Evolutionary conservation across 2,329 filamentous ascomycete species (phyloP).

Genomic region (Celoporthe dispersa): DNA sequence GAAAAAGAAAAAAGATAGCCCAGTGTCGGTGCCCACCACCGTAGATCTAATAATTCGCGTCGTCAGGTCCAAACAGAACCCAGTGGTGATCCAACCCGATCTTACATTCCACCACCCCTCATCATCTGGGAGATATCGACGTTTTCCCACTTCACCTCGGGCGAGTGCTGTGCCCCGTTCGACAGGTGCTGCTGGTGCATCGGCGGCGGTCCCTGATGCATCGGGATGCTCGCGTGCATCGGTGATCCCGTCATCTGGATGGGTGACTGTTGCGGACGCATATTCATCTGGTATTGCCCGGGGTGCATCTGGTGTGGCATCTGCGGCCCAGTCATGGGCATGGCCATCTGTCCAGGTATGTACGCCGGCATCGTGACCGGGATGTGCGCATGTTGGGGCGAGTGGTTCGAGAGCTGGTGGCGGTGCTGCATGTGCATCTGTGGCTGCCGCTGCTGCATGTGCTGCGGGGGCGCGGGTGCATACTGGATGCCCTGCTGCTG

Average conservation of each 20-base stretch:
- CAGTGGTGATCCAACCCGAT: neutral
- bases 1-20: neutral
- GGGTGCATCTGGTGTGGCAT: conserved; percentile 25
- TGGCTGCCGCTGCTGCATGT: conserved; percentile 29
- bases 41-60: neutral
- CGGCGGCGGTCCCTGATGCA: conserved; percentile 24
- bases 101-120: conserved; percentile 35
- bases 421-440: conserved; percentile 22
- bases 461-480: conserved; percentile 41
- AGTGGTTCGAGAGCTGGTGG: conserved; percentile 10
- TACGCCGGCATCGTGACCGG: conserved; percentile 21
- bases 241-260: conserved; percentile 35
- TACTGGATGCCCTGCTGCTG: conserved; percentile 39
- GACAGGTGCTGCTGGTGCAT: conserved; percentile 35
- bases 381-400: conserved; percentile 20
- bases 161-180: conserved; percentile 20
- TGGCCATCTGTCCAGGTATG: conserved; percentile 22
- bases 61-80: neutral
- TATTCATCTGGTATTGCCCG: conserved; percentile 18
- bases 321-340: conserved; percentile 14
- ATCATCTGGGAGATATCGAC: conserved; percentile 51
- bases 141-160: conserved; percentile 49
- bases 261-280: conserved; percentile 22
- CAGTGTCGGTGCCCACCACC: conserved; percentile 4
- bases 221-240: conserved; percentile 36